These are phyloP conservation scores for Saccharum hybrid DNA, from an alignment of 202 grass and related monocot species.

Conservation along the genomic window DNA sequence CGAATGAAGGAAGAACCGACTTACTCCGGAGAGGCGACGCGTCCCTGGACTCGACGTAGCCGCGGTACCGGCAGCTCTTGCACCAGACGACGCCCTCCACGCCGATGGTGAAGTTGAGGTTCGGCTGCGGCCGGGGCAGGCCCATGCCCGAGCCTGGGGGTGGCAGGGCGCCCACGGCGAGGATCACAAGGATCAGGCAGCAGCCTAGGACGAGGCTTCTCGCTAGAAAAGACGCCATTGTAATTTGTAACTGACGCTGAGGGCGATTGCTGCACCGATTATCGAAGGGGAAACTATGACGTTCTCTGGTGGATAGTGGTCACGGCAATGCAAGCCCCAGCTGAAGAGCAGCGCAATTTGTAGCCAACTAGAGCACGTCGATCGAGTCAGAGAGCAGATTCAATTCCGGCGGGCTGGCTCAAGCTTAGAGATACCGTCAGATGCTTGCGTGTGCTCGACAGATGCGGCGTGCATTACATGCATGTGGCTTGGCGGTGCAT, in stretches of 20 bases:
- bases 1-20: too few relatives aligned
- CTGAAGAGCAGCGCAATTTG: neutral
- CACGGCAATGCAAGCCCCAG: neutral
- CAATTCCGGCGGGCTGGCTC: too few relatives aligned
- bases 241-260: neutral
- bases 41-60: too few relatives aligned
- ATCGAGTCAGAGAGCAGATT: neutral
- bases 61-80: too few relatives aligned
- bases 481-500: neutral
- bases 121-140: slow-evolving; percentile 23
- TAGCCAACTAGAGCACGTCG: too few relatives aligned
- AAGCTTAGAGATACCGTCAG: neutral
- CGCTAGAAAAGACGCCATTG: too few relatives aligned
- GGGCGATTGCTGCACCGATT: neutral
- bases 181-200: neutral
- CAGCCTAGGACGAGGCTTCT: neutral
- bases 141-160: slow-evolving; percentile 21
- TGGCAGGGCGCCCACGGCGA: slow-evolving; percentile 31
- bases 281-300: neutral
- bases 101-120: slow-evolving; percentile 52
- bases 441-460: neutral
- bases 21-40: too few relatives aligned
- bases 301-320: neutral
- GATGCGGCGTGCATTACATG: neutral
- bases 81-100: slow-evolving; percentile 54